Evolutionary conservation across 305 asterid species (phyloP), one percentile per base, ranked within the genome.

Genomic region (Plantago rigida): DNA sequence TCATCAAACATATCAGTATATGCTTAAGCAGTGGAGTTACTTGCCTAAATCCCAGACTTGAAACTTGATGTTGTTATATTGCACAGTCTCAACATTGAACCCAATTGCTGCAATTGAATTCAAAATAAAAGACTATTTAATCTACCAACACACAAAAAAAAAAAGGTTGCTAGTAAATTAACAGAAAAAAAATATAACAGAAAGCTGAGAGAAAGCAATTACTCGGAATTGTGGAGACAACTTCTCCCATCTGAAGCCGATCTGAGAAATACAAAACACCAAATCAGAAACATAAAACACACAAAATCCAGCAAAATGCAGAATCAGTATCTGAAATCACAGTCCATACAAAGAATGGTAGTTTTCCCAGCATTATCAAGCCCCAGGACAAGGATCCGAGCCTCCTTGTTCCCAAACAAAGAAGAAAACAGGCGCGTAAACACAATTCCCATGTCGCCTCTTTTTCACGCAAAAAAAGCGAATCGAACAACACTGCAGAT

Each of bases 191-290:
- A 56, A 53, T 58, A 58, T 59, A 54, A 45, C 17, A 56, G 13
- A 8, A 6, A 56, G 1, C 31, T 8, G 47, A 34, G 39, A 42
- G 50, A 26, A 69, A 75, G 14, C 42, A 76, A 82, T 59, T 75
- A 89, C 96, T 89, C 66, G 96, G 96, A 48, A 89, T 86, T 46
- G 96, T 89, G 67, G 96, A 84, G 71, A 89, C 96, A 12, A 89
- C 96, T 80, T 89, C 95, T n/a, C 96, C 95, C 95, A 89, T 89
- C 87, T 87, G 97, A 64, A 86, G 89, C 71, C 95, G 94, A 86
- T 89, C 95, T 86, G 89, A 78, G 60, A 53, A 69, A 69, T 45
- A 46, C 1, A 36, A 62, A 63, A 58, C 67, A 73, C 9, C 45
- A 26, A 17, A 47, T 22, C 24, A 57, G 3, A 60, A 14, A 39